These are phyloP conservation scores for Pelargonium citronellum DNA, from an alignment of 441 rosid genomes.

Conservation along the genomic window DNA sequence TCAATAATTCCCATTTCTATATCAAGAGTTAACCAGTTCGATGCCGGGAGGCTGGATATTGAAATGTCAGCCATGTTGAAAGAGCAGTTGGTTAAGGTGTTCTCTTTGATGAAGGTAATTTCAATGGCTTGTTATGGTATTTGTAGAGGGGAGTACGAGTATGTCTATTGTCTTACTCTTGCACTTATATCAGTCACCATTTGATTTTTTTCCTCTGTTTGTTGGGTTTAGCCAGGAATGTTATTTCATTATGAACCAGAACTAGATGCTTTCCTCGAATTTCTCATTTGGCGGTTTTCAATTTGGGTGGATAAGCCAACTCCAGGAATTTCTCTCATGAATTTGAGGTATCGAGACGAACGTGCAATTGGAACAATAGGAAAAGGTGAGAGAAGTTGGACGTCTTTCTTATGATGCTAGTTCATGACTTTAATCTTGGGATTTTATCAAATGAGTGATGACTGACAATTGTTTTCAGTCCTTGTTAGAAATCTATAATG, in stretches of 20 bases:
- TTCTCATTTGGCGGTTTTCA: slow-evolving; percentile 95
- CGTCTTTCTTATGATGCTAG: slow-evolving; percentile 22
- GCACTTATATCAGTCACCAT: not conserved
- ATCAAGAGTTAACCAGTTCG: slow-evolving; percentile 92
- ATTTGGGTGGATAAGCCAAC: slow-evolving; percentile 98
- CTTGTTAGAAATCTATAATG: not conserved
- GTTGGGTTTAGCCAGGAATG: slow-evolving; percentile 91
- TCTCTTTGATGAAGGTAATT: slow-evolving; percentile 83
- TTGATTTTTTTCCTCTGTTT: slow-evolving; percentile 28
- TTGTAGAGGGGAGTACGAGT: not conserved
- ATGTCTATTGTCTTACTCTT: not conserved
- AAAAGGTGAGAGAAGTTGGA: slow-evolving; percentile 43
- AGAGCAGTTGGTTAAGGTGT: slow-evolving; percentile 83
- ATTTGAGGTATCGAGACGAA: slow-evolving; percentile 83
- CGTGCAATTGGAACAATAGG: slow-evolving; percentile 42
- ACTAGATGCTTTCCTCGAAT: slow-evolving; percentile 95
- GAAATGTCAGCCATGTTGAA: slow-evolving; percentile 96
- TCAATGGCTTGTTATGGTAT: slow-evolving; percentile 12
- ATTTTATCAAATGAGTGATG: not conserved
- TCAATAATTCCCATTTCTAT: slow-evolving; percentile 54
- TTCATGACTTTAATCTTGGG: not conserved
- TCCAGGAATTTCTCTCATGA: slow-evolving; percentile 88
- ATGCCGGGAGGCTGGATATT: slow-evolving; percentile 82
- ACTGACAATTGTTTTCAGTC: not conserved
- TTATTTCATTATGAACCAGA: slow-evolving; percentile 95